Evolutionary conservation across 257 asterid species (phyloP), one percentile per base, ranked within the genome.

Genomic region (Forsythia suspensa): DNA sequence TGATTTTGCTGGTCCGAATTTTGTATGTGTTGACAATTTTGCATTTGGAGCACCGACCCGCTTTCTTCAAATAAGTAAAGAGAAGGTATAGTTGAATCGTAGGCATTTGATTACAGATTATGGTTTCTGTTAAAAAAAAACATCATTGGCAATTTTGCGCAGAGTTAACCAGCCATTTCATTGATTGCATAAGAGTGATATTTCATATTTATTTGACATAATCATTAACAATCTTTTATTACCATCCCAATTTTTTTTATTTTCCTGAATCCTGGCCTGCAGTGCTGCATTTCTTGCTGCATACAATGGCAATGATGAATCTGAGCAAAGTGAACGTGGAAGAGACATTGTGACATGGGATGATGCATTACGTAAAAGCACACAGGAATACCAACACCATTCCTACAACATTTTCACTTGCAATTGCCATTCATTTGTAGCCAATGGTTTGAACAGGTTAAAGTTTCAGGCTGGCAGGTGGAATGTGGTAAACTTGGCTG

Each of bases 401-500:
- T 83, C 99, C 78, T 95, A 93, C 94, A 93, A 89, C 89, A 86
- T 95, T 80, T 84, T 95, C 72, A 90, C 99, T 44, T 93, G 98
- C 91, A 95, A 95, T 83, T 95, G 99, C 90, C 98, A 95, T 88
- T 95, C 97, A 5, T 95, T 91, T 68, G 99, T 92, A 2, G 93
- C 97, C 84, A 95, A 95, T 84, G 89, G 93, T 83, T 77, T 95
- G 80, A 95, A 95, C 91, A 88, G 94, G 91, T 78, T 93, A 89
- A 89, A 86, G 68, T 92, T 85, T 79, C 92, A 82, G 76, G 88
- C 90, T 70, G 92, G 97, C 10, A 82, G 90, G 37, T 95, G 99
- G 99, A 95, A 95, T 66, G 95, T 95, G 80, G 97, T 95, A 70
- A 95, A 80, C 81, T 76, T 95, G 87, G 97, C 99, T 29, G 34